A percentile compares a stretch with the other conserved stretches of the same genome.
Conservation (phyloP, 2,329 filamentous ascomycete genomes). For the Pseudogymnoascus verrucosus region DNA sequence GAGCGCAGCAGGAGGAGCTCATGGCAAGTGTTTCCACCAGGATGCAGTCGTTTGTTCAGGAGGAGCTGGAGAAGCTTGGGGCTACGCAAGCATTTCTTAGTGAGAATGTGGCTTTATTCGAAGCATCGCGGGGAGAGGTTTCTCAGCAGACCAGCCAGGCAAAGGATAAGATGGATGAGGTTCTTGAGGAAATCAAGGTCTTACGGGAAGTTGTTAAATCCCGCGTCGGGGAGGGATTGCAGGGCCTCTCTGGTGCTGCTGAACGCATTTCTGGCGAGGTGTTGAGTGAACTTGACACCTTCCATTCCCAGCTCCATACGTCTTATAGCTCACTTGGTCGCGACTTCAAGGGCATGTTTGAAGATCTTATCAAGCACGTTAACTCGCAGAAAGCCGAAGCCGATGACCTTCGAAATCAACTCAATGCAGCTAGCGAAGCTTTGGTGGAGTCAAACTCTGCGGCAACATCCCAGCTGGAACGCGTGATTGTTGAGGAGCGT, state of each 20-base stretch:
- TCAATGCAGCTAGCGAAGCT: constrained; percentile 60
- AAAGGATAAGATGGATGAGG: constrained; percentile 80
- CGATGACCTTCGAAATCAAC: constrained; percentile 61
- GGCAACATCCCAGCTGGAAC: constrained; percentile 58
- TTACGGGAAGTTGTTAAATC: constrained; percentile 81
- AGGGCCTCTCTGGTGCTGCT: constrained; percentile 73
- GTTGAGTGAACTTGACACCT: constrained; percentile 72
- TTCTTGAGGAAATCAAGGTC: constrained; percentile 86
- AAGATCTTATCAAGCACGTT: constrained; percentile 68
- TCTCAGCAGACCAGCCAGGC: constrained; percentile 59
- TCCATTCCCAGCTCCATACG: constrained; percentile 72
- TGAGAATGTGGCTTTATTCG: constrained; percentile 59
- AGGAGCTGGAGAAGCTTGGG: constrained; percentile 65
- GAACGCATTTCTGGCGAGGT: constrained; percentile 87
- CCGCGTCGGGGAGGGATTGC: constrained; percentile 75
- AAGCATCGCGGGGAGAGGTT: constrained; percentile 59
- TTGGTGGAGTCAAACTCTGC: constrained; percentile 61
- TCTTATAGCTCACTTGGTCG: constrained; percentile 79
- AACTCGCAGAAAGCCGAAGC: constrained; percentile 70
- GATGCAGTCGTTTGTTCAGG: constrained; percentile 68
- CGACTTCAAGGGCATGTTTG: constrained; percentile 81
- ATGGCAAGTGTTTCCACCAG: constrained; percentile 59
- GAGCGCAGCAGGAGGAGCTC: constrained; percentile 62
- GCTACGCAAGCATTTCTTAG: constrained; percentile 63
- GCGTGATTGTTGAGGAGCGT: constrained; percentile 69